Evolutionary conservation across 129 eudicot genomes (phyloP), one percentile per base, ranked within the genome.

Genomic region (Dittrichia graveolens): DNA sequence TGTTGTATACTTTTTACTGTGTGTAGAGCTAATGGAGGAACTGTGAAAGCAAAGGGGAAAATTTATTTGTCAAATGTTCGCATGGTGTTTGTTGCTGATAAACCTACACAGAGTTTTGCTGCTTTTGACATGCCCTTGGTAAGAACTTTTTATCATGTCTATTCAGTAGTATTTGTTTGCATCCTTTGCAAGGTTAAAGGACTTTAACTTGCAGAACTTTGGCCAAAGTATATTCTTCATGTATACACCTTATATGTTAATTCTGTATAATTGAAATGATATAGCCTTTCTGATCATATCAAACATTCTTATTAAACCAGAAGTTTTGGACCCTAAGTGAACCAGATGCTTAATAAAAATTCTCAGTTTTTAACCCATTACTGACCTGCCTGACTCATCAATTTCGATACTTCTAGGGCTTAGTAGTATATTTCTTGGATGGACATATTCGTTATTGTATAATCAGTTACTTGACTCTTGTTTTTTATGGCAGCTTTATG

Each of bases 121-220:
- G 96, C 91, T 59, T 91, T 91, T 69, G 97, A 91, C 67, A 82
- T 91, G 96, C 97, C 97, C 61, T 42, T 91, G 96, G 97, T 91
- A 77, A 53, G 93, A 8, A 61, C 3, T 35, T 16, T 34, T 74
- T 40, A 1, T n/a, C 18, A 54, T 75, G 8, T 37, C 16, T 4
- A 35, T 63, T 74, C 12, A 44, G 31, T 24, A 24, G 34, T 34
- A 10, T 5, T 41, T 58, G 47, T 37, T 37, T 12, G 3, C 50
- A 14, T 43, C 58, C 2, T 10, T 44, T 66, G 35, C 52, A 63
- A 63, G 9, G 4, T 53, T 39, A 2, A 24, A 24, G 31, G 31
- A 24, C 0, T 24, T 24, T 24, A 24, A 24, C 31, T 24, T 24
- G 31, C 31, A 24, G 31, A 0, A 24, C 31, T 24, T 24, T 24